A percentile compares a stretch with the other conserved stretches of the same genome.
Conservation (phyloP, 2,329 filamentous ascomycete genomes). For the Pseudocercospora crystallina region DNA sequence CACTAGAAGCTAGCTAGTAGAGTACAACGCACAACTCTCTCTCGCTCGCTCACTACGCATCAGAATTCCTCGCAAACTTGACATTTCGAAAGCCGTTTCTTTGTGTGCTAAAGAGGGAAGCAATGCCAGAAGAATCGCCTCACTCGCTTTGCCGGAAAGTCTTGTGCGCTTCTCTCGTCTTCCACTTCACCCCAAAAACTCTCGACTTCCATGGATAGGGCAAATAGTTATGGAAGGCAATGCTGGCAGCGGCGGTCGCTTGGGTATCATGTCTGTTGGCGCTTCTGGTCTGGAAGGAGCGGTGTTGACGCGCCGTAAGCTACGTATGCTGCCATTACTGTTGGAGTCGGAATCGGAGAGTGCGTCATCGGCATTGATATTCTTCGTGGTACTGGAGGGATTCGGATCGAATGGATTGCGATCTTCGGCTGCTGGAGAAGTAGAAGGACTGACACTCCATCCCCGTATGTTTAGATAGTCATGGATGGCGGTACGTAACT, state of each 20-base stretch:
- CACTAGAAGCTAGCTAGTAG: conserved; percentile 2
- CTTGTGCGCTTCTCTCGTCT: neutral
- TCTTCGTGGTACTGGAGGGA: neutral
- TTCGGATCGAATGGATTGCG: conserved; percentile 9
- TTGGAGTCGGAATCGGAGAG: too few relatives aligned
- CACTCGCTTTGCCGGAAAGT: neutral
- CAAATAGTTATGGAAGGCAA: neutral
- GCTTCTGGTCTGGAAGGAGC: neutral
- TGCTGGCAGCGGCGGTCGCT: neutral
- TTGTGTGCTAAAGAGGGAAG: conserved; percentile 4
- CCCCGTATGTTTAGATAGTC: conserved; percentile 20
- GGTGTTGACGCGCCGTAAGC: conserved; percentile 6
- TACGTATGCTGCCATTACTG: too few relatives aligned
- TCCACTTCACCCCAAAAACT: neutral
- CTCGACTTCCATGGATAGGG: too few relatives aligned
- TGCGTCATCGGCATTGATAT: too few relatives aligned
- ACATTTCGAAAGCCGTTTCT: too few relatives aligned
- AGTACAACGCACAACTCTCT: neutral
- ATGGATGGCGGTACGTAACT: conserved; percentile 23
- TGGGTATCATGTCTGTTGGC: neutral
- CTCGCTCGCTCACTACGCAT: too few relatives aligned
- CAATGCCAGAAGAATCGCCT: neutral
- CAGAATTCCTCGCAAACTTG: too few relatives aligned
- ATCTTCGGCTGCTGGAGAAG: conserved; percentile 18
- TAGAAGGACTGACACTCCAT: conserved; percentile 18